Base-by-base conservation (phyloP, 2,329 filamentous ascomycete genomes). In the Dichotomopilus funicola region DNA sequence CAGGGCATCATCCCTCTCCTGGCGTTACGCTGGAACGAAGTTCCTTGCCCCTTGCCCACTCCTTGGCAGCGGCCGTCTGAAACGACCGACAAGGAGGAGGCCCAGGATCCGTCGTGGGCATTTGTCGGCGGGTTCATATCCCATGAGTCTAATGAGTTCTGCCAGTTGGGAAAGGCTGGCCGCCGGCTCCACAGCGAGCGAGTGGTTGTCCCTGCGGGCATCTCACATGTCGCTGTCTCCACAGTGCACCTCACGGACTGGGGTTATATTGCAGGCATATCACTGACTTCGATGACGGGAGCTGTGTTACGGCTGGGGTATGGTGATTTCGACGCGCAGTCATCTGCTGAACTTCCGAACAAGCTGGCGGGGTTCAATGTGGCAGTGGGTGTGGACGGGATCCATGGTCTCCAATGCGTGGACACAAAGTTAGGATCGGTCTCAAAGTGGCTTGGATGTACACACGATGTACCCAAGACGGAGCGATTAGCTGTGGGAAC, bases 351-450 rank as follows among this genome's bases (percentile, higher is more conserved):
- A 10, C 36, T 53, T 19, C 10, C 6, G 6, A 13, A 13, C 12
- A 9, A 19, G n/a, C 19, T 52, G 4, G 35, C 35, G 5, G 50
- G 42, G 6, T 40, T 47, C n/a, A 41, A 41, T n/a, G 6, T 47
- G 27, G 43, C 51, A 1, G 51, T 53, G 5, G 51, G 51, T 5
- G 8, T 41, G 5, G 35, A 37, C 43, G 51, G 51, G 6, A 53
- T 53, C 35, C 51, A 48, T n/a, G 51, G 36, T n/a, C 27, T 53
- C n/a, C 51, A 47, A 6, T 53, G 36, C 51, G 37, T 53, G 11
- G 36, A 46, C 27, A 44, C 13, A 2, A 12, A 10, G 31, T 12
- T 31, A n/a, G 6, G 27, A 34, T 5, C 11, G 31, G 36, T 12
- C 3, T 45, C 41, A 8, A n/a, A 35, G 4, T 53, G 51, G 51